phyloP scores from a whole-genome alignment of 176 grass and related monocot species.

The Melocanna baccifera region DNA sequence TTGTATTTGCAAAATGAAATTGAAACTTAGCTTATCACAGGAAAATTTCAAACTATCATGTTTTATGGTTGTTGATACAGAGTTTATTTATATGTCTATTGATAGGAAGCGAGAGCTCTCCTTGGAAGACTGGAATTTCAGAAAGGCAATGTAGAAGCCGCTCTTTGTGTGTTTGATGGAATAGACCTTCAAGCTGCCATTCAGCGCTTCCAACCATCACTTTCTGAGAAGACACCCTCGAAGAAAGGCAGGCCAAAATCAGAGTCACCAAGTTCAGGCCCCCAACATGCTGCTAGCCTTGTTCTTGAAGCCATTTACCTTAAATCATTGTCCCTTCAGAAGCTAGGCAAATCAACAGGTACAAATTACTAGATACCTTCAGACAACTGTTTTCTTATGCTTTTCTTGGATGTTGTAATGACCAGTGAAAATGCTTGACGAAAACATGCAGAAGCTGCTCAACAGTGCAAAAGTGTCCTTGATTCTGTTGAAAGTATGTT shows the following conservation, averaged over 20 bases:
- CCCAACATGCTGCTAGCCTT: conserved; percentile 73
- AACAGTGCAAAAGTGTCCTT: conserved; percentile 77
- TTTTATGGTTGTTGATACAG: background rate
- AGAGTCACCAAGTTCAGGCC: conserved; percentile 30
- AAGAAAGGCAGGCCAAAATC: conserved; percentile 48
- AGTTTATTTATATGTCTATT: background rate
- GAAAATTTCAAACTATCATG: background rate
- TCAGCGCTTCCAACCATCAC: conserved; percentile 63
- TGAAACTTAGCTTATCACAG: background rate
- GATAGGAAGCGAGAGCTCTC: conserved; percentile 83
- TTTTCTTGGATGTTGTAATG: background rate
- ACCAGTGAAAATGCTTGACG: background rate
- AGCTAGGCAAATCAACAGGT: conserved; percentile 74
- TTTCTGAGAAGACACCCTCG: conserved; percentile 11
- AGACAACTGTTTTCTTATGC: background rate
- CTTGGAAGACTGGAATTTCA: conserved; percentile 89
- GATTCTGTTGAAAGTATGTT: conserved; percentile 92
- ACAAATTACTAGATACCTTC: background rate
- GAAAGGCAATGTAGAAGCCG: conserved; percentile 86
- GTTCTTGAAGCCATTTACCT: conserved; percentile 95
- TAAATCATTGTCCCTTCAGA: conserved; percentile 86
- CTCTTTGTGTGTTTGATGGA: conserved; percentile 82
- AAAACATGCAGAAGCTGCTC: conserved; percentile 71
- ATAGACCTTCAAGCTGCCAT: conserved; percentile 86
- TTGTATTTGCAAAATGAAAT: background rate